Base-by-base conservation (phyloP, 2,329 filamentous ascomycete genomes). In the Cladosporium sp. region DNA sequence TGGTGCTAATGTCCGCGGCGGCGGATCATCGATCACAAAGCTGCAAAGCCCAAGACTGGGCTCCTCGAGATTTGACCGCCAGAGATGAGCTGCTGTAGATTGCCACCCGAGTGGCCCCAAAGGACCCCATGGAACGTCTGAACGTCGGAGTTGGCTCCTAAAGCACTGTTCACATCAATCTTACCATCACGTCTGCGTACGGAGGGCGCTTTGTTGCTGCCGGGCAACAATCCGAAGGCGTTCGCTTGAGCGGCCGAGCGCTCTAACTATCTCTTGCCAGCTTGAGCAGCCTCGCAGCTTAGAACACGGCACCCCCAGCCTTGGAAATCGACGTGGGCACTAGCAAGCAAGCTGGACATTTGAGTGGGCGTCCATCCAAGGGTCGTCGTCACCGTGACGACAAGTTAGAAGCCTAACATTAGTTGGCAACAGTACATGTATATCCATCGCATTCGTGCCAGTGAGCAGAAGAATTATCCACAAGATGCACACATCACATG, bases 311-410 rank as follows among this genome's bases (percentile, higher is more conserved):
- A 32, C 11, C 28, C 18, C 51, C 51, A 54, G 51, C 51, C 51
- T 21, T 30, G 18, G 6, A 32, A 30, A 54, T 32, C 18, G 14
- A 26, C 18, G 49, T 53, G 49, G 49, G 49, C 49, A 43, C 34
- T 39, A 39, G 16, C 34, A 26, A 53, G 49, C 51, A 32, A 54
- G 51, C 51, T 28, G 49, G 26, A 28, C 16, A 16, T 36, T 7
- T 21, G 13, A 5, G n/a, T 25, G 39, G 8, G n/a, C n/a, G n/a
- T n/a, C n/a, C n/a, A n/a, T n/a, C n/a, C n/a, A n/a, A n/a, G n/a
- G n/a, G n/a, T 3, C 21, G 4, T 23, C 57, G 57, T 59, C 57
- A 59, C 57, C 18, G 57, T 59, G 57, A 59, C 57, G 39, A 48
- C 57, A 49, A 30, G 56, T 5, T 16, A 23, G 51, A n/a, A 32